These are phyloP conservation scores for Letharia lupina DNA, from an alignment of 495 filamentous ascomycete genomes.

Conservation along the genomic window DNA sequence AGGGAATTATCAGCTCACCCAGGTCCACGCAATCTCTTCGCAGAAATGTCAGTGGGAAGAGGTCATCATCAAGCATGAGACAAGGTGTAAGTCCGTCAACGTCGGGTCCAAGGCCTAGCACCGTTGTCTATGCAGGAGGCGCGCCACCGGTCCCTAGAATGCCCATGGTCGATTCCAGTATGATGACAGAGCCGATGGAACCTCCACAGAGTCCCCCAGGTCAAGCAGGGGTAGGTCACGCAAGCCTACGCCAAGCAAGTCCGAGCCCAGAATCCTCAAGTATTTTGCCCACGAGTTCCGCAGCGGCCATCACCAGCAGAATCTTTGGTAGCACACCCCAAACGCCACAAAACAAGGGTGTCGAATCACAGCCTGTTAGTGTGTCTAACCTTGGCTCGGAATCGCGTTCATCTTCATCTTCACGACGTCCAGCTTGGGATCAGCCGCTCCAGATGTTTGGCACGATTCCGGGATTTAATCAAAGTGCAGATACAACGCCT, in stretches of 20 bases:
- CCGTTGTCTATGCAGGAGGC: conserved; percentile 22
- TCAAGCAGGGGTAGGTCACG: conserved; percentile 12
- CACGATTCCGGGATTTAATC: conserved; percentile 24
- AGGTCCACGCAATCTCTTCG: conserved; percentile 19
- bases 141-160: conserved; percentile 33
- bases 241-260: not conserved
- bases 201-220: conserved; percentile 20
- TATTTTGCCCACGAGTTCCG: conserved; percentile 33
- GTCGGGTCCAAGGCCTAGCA: conserved; percentile 22
- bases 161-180: conserved; percentile 67
- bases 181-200: conserved; percentile 77
- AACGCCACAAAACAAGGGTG: conserved; percentile 18
- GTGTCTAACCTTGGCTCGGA: conserved; percentile 14
- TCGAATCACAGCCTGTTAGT: conserved; percentile 1
- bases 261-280: conserved; percentile 25
- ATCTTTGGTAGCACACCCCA: conserved; percentile 10
- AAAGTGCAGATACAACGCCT: conserved; percentile 23
- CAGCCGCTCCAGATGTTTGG: conserved; percentile 26
- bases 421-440: conserved; percentile 25
- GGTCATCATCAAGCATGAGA: conserved; percentile 19
- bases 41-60: conserved; percentile 30
- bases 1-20: conserved; percentile 37
- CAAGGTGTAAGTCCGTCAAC: conserved; percentile 33
- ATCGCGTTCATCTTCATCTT: conserved; percentile 20
- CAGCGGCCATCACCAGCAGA: conserved; percentile 12